Base-by-base conservation (phyloP, 306 rosid species). In the Canavalia ensiformis region DNA sequence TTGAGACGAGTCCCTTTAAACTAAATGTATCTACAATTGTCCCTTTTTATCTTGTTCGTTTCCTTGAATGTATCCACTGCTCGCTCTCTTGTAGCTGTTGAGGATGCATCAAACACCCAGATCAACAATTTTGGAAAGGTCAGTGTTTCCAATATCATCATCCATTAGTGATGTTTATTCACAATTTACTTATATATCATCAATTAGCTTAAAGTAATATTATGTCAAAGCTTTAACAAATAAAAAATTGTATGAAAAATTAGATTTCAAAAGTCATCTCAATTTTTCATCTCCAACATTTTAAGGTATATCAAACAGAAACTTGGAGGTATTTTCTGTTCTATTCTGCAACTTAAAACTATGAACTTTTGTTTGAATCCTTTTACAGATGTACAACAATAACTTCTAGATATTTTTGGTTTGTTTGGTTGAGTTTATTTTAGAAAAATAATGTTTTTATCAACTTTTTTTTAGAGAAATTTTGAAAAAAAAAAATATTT, bases 41-140 rank as follows among this genome's bases (percentile, higher is more conserved):
- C 41, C 56, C 25, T 83, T 45, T 59, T 85, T 55, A 67, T 84
- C 75, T 37, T 90, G 82, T 83, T 30, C 35, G 57, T 84, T 81
- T 85, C 84, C 47, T 84, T 82, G 76, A 73, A 69, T 60, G 59
- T 8, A 12, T 77, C 85, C 72, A 56, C 62, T 71, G 88, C 90
- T 87, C 94, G 90, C 8, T 69, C 62, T 65, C 76, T 90, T 39
- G 80, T 37, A 31, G 65, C 34, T 49, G 35, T 28, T 79, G 72
- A 64, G 39, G 51, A 76, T 0, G 13, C 44, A 57, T 34, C 60
- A 10, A 79, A 10, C 51, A 68, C 30, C 29, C 50, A 70, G 2
- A 28, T 47, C 79, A 69, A 44, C 7, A 55, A 54, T 68, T 78
- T 67, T 34, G 44, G 31, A 54, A 83, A 88, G 90, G 90, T 90